phyloP scores from a whole-genome alignment of 225 moss, liverwort and hornwort genomes.

The Ulota crispa region DNA sequence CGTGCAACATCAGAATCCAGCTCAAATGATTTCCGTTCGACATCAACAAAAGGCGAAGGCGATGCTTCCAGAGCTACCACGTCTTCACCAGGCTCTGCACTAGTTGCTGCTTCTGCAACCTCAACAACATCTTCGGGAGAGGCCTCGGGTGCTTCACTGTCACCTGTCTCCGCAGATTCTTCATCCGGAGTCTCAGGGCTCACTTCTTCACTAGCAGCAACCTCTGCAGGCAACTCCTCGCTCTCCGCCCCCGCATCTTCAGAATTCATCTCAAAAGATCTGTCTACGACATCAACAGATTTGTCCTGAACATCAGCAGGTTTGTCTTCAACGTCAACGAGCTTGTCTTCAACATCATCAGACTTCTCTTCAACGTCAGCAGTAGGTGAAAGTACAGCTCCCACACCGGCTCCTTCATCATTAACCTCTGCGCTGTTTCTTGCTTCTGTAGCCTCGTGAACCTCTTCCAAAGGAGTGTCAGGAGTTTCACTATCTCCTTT shows the following conservation, averaged over 20 bases:
- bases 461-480: slow-evolving; percentile 10
- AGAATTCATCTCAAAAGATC: slow-evolving; percentile 5
- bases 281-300: neutral
- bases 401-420: neutral
- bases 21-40: neutral
- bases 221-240: neutral
- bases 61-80: neutral
- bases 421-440: neutral
- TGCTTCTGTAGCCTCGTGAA: neutral
- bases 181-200: neutral
- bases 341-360: neutral
- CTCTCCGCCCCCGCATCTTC: neutral
- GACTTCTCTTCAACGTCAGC: neutral
- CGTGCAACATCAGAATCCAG: neutral
- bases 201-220: neutral
- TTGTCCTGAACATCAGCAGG: neutral
- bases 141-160: neutral
- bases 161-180: neutral
- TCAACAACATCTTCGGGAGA: neutral
- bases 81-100: slow-evolving; percentile 4
- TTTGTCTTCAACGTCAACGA: neutral
- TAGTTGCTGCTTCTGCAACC: neutral
- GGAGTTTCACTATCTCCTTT: slow-evolving; percentile 2
- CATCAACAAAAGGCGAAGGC: slow-evolving; percentile 4
- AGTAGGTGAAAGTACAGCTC: slow-evolving; percentile 1